Conservation (phyloP, 2,329 filamentous ascomycete genomes). For the Sporothrix luriei region DNA sequence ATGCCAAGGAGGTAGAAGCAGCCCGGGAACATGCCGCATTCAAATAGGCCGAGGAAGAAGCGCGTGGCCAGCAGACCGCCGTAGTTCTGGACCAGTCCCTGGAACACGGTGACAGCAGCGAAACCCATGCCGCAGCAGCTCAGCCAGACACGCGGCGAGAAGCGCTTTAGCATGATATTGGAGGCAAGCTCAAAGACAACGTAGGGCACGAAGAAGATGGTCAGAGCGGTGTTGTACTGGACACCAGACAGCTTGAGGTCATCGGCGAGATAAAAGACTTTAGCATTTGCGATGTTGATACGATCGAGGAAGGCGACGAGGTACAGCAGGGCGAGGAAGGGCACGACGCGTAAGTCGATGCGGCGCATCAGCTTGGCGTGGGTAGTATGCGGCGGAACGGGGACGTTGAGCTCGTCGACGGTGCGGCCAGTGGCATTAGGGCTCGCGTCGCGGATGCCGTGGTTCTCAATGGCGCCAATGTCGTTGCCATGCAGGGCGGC, state of each 20-base stretch:
- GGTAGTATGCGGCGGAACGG: constrained; percentile 58
- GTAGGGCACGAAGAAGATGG: constrained; percentile 82
- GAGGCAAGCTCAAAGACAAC: constrained; percentile 71
- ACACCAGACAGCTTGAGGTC: constrained; percentile 63
- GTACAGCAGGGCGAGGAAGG: constrained; percentile 73
- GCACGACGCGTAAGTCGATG: constrained; percentile 72
- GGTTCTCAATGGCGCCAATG: constrained; percentile 16
- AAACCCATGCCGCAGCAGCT: constrained; percentile 80
- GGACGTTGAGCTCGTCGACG: constrained; percentile 39
- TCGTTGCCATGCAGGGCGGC: constrained; percentile 14
- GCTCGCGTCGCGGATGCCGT: constrained; percentile 10
- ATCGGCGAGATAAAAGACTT: constrained; percentile 62
- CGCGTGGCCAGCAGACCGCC: constrained; percentile 44
- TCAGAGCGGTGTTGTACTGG: constrained; percentile 68
- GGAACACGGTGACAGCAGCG: constrained; percentile 39
- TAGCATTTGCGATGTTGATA: constrained; percentile 80
- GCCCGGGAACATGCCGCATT: constrained; percentile 73
- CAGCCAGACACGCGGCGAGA: constrained; percentile 71
- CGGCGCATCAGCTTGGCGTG: constrained; percentile 68
- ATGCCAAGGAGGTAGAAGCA: constrained; percentile 77
- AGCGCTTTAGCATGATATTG: constrained; percentile 69
- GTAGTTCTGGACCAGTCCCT: constrained; percentile 43
- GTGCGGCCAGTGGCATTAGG: constrained; percentile 33
- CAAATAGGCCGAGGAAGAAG: constrained; percentile 47
- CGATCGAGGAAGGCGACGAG: constrained; percentile 70